Base-by-base conservation (phyloP, 768 basidiomycete genomes). In the Trametes elegans region DNA sequence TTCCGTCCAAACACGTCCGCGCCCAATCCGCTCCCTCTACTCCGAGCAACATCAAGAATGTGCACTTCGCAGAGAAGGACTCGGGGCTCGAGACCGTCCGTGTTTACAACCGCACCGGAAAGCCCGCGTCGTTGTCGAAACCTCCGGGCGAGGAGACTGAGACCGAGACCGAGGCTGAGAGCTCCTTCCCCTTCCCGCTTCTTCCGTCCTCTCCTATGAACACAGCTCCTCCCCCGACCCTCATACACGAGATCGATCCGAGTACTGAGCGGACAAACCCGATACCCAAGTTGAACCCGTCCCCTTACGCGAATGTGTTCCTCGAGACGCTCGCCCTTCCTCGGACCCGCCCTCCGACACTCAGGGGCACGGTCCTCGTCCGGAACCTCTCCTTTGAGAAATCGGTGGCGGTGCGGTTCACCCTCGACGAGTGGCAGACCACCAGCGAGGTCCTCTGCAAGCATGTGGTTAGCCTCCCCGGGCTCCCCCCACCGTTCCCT, bases 351-450 rank as follows among this genome's bases (percentile, higher is more conserved):
- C 71, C 72, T 24, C 70, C 70, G 5, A 68, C 73, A 0, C 78
- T 97, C 13, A 73, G 78, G 2, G 96, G 96, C 6, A 83, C 88
- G 7, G 71, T 97, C 52, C 79, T 92, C 44, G 92, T 93, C 18
- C 82, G 86, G 61, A 98, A 98, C 68, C 61, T 97, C 49, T 75
- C 89, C 0, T 98, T 89, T 58, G 85, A 90, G 68, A 98, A 98
- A 72, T 77, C 80, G 47, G 86, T 98, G 41, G 84, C 81, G 0
- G 79, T 97, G 0, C 76, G 95, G 1, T 98, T 95, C 68, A 98
- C 96, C 1, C 76, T 96, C 42, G 96, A 98, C 69, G 84, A 88
- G 43, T 98, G 96, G 96, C 83, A 88, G 59, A 98, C 95, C 3
- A 90, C 90, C 0, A 87, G 84, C 38, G 96, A 98, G 68, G 93